Conservation (phyloP, 2,329 filamentous ascomycete genomes). For the Beauveria scarabaeidicola region DNA sequence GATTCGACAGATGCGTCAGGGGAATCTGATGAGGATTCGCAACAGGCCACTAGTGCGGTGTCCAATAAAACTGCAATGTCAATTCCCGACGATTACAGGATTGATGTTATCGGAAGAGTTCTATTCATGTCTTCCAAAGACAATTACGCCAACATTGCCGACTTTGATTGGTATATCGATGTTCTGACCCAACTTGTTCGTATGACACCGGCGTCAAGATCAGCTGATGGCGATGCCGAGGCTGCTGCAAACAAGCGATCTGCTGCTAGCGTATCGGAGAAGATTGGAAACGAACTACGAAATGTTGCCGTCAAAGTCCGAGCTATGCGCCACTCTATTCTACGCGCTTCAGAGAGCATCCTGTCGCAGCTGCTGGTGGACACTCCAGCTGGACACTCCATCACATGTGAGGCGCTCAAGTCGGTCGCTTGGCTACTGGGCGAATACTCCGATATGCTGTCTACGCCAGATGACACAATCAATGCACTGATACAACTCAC, state of each 20-base stretch:
- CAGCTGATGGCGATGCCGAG: conserved; percentile 29
- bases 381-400: conserved; percentile 45
- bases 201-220: conserved; percentile 48
- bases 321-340: conserved; percentile 70
- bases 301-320: conserved; percentile 89
- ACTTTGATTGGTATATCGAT: conserved; percentile 98
- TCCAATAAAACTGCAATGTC: conserved; percentile 40
- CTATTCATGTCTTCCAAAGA: conserved; percentile 83
- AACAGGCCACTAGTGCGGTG: conserved; percentile 31
- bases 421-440: conserved; percentile 80
- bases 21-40: conserved; percentile 44
- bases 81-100: conserved; percentile 77
- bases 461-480: conserved; percentile 62
- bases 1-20: conserved; percentile 36
- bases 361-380: conserved; percentile 48
- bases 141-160: conserved; percentile 75
- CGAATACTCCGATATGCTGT: conserved; percentile 71
- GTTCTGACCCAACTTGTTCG: conserved; percentile 78
- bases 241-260: conserved; percentile 19
- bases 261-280: conserved; percentile 44
- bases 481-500: conserved; percentile 63
- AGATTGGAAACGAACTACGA: conserved; percentile 75
- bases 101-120: conserved; percentile 74
- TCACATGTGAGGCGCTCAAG: conserved; percentile 58
- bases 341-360: conserved; percentile 74